Evolutionary conservation across 345 rosid genomes (phyloP).

Genomic region (Syzygium oleosum): DNA sequence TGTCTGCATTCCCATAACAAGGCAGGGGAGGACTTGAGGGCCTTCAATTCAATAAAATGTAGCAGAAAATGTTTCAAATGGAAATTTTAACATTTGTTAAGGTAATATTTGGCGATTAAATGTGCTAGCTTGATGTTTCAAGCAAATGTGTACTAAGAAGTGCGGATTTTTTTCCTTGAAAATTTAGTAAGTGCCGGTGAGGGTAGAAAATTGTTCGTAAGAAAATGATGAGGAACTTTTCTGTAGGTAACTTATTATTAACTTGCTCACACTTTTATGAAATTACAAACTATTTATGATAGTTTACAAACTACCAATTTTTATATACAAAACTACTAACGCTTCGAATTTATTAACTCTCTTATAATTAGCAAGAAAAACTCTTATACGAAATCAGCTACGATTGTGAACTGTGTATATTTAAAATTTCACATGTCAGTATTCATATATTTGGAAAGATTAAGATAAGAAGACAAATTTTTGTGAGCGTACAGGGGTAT

Average conservation of each 20-base stretch:
- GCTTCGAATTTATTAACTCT: background rate
- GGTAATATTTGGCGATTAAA: background rate
- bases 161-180: background rate
- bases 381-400: background rate
- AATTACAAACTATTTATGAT: background rate
- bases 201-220: background rate
- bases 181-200: background rate
- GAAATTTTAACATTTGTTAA: background rate
- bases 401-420: background rate
- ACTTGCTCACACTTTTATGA: background rate
- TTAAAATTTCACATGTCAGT: background rate
- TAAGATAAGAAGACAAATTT: background rate
- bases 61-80: background rate
- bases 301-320: background rate
- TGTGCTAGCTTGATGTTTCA: background rate
- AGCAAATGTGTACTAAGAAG: background rate
- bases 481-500: background rate
- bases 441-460: background rate
- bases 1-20: background rate
- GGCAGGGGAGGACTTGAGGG: too few species aligned
- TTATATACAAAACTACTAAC: background rate
- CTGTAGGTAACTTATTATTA: background rate
- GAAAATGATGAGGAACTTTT: background rate
- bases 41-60: background rate
- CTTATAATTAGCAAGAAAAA: background rate